These are phyloP conservation scores for Tuber calosporum DNA, from an alignment of 495 filamentous ascomycete genomes.

Conservation along the genomic window DNA sequence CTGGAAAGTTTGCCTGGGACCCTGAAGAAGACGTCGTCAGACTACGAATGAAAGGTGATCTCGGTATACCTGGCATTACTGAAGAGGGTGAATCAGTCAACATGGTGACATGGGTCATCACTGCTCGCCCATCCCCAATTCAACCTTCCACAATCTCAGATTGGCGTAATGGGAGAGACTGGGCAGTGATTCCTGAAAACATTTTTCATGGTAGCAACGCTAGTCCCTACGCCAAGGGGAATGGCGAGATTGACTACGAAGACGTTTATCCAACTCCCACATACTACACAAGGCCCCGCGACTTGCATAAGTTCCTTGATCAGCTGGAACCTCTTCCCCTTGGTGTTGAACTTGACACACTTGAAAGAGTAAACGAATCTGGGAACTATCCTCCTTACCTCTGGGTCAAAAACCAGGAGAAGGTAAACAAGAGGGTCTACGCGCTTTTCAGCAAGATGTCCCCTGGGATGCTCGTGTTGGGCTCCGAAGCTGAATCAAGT, in stretches of 20 bases:
- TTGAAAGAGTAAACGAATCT: slow-evolving; percentile 17
- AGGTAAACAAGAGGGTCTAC: slow-evolving; percentile 25
- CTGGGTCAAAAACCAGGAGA: slow-evolving; percentile 25
- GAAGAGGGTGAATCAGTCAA: slow-evolving; percentile 26
- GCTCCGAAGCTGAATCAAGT: slow-evolving; percentile 9
- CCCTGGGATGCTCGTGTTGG: slow-evolving; percentile 10
- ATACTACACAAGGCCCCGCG: slow-evolving; percentile 22
- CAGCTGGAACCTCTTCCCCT: slow-evolving; percentile 10
- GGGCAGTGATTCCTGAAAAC: slow-evolving; percentile 16
- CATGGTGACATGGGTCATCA: slow-evolving; percentile 37
- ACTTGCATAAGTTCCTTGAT: slow-evolving; percentile 18
- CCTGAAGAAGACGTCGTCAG: slow-evolving; percentile 37
- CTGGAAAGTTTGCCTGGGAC: slow-evolving; percentile 20
- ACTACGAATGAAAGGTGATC: slow-evolving; percentile 33
- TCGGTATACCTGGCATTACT: slow-evolving; percentile 31
- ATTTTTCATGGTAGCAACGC: slow-evolving; percentile 10
- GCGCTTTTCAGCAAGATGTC: slow-evolving; percentile 26
- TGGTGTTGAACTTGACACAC: slow-evolving; percentile 29
- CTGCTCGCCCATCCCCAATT: slow-evolving; percentile 33
- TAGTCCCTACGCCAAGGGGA: slow-evolving; percentile 22
- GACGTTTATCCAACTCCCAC: slow-evolving; percentile 36
- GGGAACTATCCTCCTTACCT: slow-evolving; percentile 27
- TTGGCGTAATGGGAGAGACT: slow-evolving; percentile 31
- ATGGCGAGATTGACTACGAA: slow-evolving; percentile 28
- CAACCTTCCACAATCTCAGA: slow-evolving; percentile 30